Percentiles rank a stretch among this genome's conserved stretches.
phyloP scores from a whole-genome alignment of 1,284 basidiomycete genomes.

The Irpex sp. region DNA sequence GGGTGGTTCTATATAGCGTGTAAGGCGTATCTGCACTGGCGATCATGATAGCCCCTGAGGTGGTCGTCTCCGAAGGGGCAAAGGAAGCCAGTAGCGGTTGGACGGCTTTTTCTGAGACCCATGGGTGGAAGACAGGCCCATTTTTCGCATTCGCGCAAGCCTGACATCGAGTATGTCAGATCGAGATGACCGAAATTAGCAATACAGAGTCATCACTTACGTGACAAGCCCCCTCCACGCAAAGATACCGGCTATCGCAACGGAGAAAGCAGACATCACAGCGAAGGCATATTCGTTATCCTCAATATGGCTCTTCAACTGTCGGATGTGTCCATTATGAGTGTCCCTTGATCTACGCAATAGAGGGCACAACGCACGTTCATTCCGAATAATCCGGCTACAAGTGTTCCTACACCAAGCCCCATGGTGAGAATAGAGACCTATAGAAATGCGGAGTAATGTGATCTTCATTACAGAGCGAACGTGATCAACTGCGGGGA shows the following conservation, averaged over 20 bases:
- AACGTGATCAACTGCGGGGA: neutral
- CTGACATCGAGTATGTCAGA: conserved; percentile 22
- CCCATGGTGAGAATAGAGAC: conserved; percentile 95
- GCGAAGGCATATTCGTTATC: conserved; percentile 67
- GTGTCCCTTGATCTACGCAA: conserved; percentile 13
- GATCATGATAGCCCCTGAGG: conserved; percentile 5
- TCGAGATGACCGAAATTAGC: neutral
- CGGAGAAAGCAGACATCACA: conserved; percentile 53
- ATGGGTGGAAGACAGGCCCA: conserved; percentile 23
- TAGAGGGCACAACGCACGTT: conserved; percentile 57
- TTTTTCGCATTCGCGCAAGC: conserved; percentile 41
- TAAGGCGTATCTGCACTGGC: too few relatives aligned
- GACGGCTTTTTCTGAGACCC: conserved; percentile 13
- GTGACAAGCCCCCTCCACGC: conserved; percentile 59
- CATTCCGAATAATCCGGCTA: conserved; percentile 95
- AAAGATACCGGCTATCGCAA: conserved; percentile 51
- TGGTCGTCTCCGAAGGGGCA: conserved; percentile 19
- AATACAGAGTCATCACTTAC: conserved; percentile 30
- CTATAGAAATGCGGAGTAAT: conserved; percentile 20
- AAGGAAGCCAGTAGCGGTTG: conserved; percentile 16
- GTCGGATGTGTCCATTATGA: conserved; percentile 18
- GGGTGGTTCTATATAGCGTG: neutral
- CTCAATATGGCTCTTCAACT: conserved; percentile 72
- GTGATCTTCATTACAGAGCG: neutral
- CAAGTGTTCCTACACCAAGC: conserved; percentile 86